phyloP scores from a whole-genome alignment of 176 grass and related monocot species.

The Musa schizocarpa region DNA sequence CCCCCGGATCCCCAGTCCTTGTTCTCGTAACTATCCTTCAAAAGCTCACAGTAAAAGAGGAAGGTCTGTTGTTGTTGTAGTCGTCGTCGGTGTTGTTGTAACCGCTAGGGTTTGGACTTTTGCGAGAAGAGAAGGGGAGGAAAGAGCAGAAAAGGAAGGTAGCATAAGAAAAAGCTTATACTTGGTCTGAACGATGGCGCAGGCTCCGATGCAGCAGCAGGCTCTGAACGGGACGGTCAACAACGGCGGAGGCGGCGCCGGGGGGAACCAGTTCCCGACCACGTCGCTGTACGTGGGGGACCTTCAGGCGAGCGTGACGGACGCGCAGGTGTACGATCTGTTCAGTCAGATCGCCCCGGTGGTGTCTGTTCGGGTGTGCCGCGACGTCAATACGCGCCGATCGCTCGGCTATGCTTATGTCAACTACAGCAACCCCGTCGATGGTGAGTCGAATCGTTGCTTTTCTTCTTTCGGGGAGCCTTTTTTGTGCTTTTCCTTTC shows the following conservation, averaged over 20 bases:
- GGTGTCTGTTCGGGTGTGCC: slow-evolving; percentile 84
- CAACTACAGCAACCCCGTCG: slow-evolving; percentile 64
- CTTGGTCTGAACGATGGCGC: slow-evolving; percentile 17
- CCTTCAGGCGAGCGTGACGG: slow-evolving; percentile 54
- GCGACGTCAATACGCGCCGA: slow-evolving; percentile 52
- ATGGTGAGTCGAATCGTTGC: slow-evolving; percentile 42
- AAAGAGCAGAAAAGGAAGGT: not conserved
- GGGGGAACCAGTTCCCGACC: slow-evolving; percentile 33
- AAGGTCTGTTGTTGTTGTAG: not conserved
- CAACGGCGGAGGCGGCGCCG: slow-evolving; percentile 10
- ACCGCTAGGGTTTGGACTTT: not conserved
- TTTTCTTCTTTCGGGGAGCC: not conserved
- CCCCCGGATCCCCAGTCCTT: not conserved
- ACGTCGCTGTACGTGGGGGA: slow-evolving; percentile 90
- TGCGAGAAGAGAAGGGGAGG: not conserved
- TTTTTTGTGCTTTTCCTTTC: not conserved
- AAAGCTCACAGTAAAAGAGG: not conserved
- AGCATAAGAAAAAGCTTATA: not conserved
- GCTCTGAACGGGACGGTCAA: slow-evolving; percentile 10
- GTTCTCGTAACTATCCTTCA: not conserved
- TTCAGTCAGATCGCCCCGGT: slow-evolving; percentile 69
- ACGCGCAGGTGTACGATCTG: slow-evolving; percentile 71
- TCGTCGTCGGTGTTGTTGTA: not conserved
- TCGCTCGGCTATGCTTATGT: slow-evolving; percentile 95
- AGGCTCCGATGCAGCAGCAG: slow-evolving; percentile 23